Evolutionary conservation across 148 eudicot species (phyloP).

Genomic region (Amaranthus palmeri): DNA sequence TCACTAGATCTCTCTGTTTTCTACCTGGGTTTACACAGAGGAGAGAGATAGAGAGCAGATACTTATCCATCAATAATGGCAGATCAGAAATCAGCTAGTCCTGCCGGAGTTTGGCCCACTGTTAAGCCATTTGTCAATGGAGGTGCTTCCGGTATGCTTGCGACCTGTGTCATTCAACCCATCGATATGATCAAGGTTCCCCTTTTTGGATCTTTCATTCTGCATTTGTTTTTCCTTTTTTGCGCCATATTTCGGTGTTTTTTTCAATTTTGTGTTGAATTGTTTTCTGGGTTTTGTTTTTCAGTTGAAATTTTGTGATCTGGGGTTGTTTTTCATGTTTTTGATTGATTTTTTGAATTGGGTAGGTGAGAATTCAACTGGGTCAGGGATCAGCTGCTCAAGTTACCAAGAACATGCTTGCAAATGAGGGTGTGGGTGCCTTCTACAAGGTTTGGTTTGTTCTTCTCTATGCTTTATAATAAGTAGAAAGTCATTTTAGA

Average conservation of each 20-base stretch:
- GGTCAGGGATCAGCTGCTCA: conserved; percentile 88
- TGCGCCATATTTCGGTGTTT: background rate
- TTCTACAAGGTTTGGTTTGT: conserved; percentile 71
- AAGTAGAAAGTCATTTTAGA: background rate
- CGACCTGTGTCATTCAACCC: conserved; percentile 47
- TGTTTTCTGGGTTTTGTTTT: background rate
- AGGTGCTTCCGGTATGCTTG: conserved; percentile 47
- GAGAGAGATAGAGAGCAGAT: background rate
- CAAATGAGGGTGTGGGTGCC: conserved; percentile 84
- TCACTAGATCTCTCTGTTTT: background rate
- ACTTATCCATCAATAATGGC: conserved; percentile 22
- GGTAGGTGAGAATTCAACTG: conserved; percentile 89
- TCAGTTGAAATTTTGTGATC: background rate
- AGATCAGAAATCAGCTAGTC: conserved; percentile 26
- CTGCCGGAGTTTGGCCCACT: conserved; percentile 33
- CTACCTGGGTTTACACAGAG: background rate
- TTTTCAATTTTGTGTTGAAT: too few species aligned
- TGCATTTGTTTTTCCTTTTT: too few species aligned
- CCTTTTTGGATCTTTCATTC: background rate
- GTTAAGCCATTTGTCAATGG: conserved; percentile 47
- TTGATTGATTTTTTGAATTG: conserved; percentile 18
- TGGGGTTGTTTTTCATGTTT: background rate
- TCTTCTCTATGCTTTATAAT: background rate
- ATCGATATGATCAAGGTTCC: conserved; percentile 41
- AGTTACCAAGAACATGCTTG: conserved; percentile 78